Evolutionary conservation across 345 rosid genomes (phyloP), one percentile per base, ranked within the genome.

Genomic region (Physaria fendleri): DNA sequence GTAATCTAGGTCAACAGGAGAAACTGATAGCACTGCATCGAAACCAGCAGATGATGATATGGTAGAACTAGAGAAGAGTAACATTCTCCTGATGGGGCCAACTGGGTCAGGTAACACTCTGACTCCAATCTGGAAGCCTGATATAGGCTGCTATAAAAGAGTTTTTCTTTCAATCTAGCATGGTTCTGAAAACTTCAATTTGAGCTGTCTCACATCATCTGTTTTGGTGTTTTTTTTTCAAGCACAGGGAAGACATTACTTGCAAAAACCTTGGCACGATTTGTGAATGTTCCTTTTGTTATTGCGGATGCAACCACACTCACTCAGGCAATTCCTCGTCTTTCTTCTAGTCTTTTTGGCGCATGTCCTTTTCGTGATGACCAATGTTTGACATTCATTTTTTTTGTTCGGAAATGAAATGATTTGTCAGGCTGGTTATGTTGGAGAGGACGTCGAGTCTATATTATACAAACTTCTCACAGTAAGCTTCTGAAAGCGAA

Each of bases 381-480:
- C 64, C 64, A 62, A 63, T 69, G 59, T 62, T 52, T 70, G 74
- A 70, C 51, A 62, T 62, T 45, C 57, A 15, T 40, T 48, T 8
- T 35, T 49, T 49, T 52, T 60, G 61, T 27, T 12, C 52, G 54
- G 32, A 68, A 68, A 61, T 47, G 51, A 69, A 55, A 50, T 63
- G 29, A 47, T 63, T 42, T 71, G 55, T 74, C 96, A 94, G 99
- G 99, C 99, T 71, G 97, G 99, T 65, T 94, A 94, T 71, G 99
- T 90, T 5, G 99, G 99, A 60, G 97, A 94, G 77, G 99, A 90
- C 75, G 99, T 94, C 69, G 99, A 94, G 76, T 85, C 97, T 73
- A 87, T 94, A 78, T 77, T 94, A 76, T 87, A 87, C 87, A 94
- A 94, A 78, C 97, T 94, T 41, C 93, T 90, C 40, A 78, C 75